Conservation (phyloP, 2,329 filamentous ascomycete species). For the Botrytis galanthina region DNA sequence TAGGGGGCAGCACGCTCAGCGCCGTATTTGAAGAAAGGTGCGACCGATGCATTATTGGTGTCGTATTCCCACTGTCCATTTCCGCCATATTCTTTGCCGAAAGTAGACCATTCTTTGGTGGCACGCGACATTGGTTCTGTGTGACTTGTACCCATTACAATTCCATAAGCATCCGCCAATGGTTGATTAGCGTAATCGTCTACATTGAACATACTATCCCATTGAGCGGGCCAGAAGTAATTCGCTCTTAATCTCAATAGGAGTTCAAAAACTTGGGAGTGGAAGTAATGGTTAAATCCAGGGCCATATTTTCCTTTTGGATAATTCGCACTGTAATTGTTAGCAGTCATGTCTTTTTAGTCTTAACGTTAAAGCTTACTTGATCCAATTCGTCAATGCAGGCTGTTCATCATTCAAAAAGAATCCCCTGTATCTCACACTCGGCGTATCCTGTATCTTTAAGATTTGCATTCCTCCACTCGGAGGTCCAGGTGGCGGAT, state of each 20-base stretch:
- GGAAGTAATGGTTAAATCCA: conserved; percentile 61
- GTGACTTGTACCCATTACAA: conserved; percentile 71
- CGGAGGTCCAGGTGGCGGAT: not conserved
- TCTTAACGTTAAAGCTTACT: conserved; percentile 26
- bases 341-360: not conserved
- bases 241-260: conserved; percentile 68
- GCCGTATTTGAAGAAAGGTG: conserved; percentile 66
- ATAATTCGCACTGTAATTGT: conserved; percentile 45
- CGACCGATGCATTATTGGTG: conserved; percentile 66
- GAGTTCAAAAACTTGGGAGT: conserved; percentile 68
- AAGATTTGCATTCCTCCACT: conserved; percentile 35
- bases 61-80: conserved; percentile 68
- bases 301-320: conserved; percentile 39
- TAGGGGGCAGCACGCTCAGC: conserved; percentile 64
- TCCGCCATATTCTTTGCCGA: conserved; percentile 34
- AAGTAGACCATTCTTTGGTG: conserved; percentile 54
- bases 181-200: conserved; percentile 68
- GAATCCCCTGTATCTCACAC: conserved; percentile 57
- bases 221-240: conserved; percentile 72
- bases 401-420: conserved; percentile 63
- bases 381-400: conserved; percentile 62
- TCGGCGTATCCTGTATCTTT: conserved; percentile 50
- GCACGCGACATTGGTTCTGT: conserved; percentile 67
- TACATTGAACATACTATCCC: conserved; percentile 69
- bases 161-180: conserved; percentile 69